phyloP scores from a whole-genome alignment of 495 filamentous ascomycete genomes.

The Geoglossum glabrum region DNA sequence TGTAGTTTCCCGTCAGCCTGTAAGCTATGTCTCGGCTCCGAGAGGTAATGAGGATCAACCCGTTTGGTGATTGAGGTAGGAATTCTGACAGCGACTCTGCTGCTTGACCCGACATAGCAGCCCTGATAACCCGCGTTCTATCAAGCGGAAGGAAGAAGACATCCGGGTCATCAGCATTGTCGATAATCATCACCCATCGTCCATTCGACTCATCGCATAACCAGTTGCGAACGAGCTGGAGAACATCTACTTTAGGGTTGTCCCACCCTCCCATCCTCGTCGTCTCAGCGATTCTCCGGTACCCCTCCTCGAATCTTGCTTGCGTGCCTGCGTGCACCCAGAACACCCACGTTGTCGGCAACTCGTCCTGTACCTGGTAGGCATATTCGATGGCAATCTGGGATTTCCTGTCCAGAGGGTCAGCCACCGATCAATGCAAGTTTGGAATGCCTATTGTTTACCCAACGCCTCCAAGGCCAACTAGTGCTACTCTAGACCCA shows the following conservation, averaged over 20 bases:
- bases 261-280: background rate
- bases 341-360: constrained; percentile 19
- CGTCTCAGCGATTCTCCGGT: constrained; percentile 21
- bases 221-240: background rate
- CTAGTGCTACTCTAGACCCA: constrained; percentile 1
- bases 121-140: background rate
- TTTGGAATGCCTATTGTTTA: background rate
- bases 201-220: background rate
- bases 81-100: too few species aligned
- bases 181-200: constrained; percentile 5
- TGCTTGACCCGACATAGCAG: background rate
- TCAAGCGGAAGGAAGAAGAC: too few species aligned
- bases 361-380: constrained; percentile 11
- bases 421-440: background rate
- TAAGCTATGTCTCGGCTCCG: too few species aligned
- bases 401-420: constrained; percentile 15
- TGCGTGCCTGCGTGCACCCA: constrained; percentile 25
- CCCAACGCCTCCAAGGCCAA: background rate
- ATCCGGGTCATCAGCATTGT: constrained; percentile 9
- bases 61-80: too few species aligned
- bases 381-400: constrained; percentile 23
- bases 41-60: too few species aligned
- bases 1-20: too few species aligned
- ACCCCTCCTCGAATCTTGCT: constrained; percentile 23
- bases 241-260: constrained; percentile 12